Percentiles rank a stretch among this genome's conserved stretches.
phyloP scores from a whole-genome alignment of 2,329 filamentous ascomycete genomes.

The Sclerotinia glacialis region DNA sequence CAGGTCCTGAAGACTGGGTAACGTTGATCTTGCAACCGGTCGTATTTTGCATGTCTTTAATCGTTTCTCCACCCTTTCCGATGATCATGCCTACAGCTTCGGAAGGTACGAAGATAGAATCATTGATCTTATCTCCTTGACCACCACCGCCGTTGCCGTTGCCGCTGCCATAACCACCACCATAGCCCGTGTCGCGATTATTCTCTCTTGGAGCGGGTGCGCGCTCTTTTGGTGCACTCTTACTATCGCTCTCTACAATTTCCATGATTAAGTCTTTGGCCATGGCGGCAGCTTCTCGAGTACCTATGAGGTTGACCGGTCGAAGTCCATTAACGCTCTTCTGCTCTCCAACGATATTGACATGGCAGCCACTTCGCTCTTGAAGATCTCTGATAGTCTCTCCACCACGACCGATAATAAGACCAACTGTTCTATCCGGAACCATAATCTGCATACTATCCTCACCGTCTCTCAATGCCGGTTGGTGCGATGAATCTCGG shows the following conservation, averaged over 20 bases:
- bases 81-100: slow-evolving; percentile 97
- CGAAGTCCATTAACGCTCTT: slow-evolving; percentile 88
- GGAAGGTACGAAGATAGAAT: slow-evolving; percentile 81
- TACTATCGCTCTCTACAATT: slow-evolving; percentile 88
- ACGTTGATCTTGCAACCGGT: slow-evolving; percentile 96
- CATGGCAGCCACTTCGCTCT: slow-evolving; percentile 88
- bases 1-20: slow-evolving; percentile 72
- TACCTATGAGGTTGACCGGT: slow-evolving; percentile 86
- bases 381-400: slow-evolving; percentile 92
- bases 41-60: slow-evolving; percentile 85
- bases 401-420: slow-evolving; percentile 90
- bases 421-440: slow-evolving; percentile 83
- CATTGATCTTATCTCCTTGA: slow-evolving; percentile 68
- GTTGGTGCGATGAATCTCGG: slow-evolving; percentile 40
- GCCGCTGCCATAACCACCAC: slow-evolving; percentile 43
- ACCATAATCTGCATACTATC: slow-evolving; percentile 92
- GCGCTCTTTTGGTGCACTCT: slow-evolving; percentile 43
- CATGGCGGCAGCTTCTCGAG: slow-evolving; percentile 66
- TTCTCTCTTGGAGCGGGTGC: slow-evolving; percentile 46
- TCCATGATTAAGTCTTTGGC: slow-evolving; percentile 89
- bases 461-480: slow-evolving; percentile 70
- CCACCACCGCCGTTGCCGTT: slow-evolving; percentile 42
- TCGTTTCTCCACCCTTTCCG: slow-evolving; percentile 89
- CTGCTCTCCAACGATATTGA: slow-evolving; percentile 91
- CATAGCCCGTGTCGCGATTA: slow-evolving; percentile 45